Evolutionary conservation across 192 early-diverging fungal genomes (phyloP), one percentile per base, ranked within the genome.

Genomic region (Hyaloraphidium curvatum): DNA sequence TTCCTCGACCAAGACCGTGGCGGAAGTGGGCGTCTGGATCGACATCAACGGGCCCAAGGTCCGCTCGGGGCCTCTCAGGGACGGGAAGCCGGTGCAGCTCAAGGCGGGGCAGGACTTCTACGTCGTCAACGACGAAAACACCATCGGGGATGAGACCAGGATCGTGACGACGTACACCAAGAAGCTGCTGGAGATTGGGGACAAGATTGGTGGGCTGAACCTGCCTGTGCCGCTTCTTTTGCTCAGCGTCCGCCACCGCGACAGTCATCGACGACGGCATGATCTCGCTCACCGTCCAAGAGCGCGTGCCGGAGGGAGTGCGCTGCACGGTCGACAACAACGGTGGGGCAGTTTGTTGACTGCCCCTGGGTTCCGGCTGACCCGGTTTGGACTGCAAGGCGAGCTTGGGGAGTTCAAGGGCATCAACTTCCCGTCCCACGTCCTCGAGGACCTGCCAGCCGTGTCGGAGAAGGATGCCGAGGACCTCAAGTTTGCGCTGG

Each of bases 21-120:
- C 67, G 2, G 58, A 75, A 31, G 70, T 77, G 29, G 75, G 64
- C 13, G 66, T 75, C 29, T 73, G 70, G 75, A 30, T 77, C 31
- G 75, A 77, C 53, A 67, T 73, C 55, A 77, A 77, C 54, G 75
- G 75, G 2, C 75, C 75, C 22, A 77, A 77, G 67, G 65, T 77
- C 30, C 51, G 72, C 52, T 72, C 57, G n/a, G 74, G 74, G 3
- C 72, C 64, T 30, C 60, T 77, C n/a, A 51, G 7, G 29, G 54
- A 63, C 35, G 64, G 65, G 1, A 50, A 59, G 35, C 59, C 68
- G 22, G 70, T 77, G 11, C 51, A 58, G 28, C 52, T 77, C 16
- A 60, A 52, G 5, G 60, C 59, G 11, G 75, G 75, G 4, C 59
- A 72, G 17, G 70, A 77, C 17, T 77, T 77, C 53, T 66, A 48